phyloP scores from a whole-genome alignment of 805 yeast genomes.

The Starmerella floris region DNA sequence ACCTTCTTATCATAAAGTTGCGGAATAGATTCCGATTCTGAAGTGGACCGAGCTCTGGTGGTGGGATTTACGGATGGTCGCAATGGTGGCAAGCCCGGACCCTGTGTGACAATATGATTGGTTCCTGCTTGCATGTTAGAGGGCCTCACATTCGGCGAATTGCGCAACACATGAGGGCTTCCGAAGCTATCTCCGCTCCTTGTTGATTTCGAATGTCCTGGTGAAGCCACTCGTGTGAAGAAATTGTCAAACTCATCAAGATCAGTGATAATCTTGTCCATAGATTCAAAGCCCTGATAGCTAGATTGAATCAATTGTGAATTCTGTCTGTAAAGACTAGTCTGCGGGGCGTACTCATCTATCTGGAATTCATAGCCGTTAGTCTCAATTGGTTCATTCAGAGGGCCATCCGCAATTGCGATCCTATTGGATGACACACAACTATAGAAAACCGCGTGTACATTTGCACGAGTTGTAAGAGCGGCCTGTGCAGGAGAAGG shows the following conservation, averaged over 20 bases:
- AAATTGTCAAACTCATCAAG: constrained; percentile 23
- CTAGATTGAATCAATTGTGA: not conserved
- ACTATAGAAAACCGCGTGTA: constrained; percentile 87
- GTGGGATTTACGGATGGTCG: not conserved
- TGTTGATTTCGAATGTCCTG: not conserved
- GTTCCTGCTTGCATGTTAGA: not conserved
- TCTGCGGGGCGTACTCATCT: constrained; percentile 23
- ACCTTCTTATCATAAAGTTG: constrained; percentile 70
- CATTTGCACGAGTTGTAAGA: constrained; percentile 77
- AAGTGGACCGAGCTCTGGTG: constrained; percentile 6
- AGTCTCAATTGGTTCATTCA: not conserved
- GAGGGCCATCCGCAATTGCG: not conserved
- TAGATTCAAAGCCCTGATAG: constrained; percentile 10
- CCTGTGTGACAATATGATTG: not conserved
- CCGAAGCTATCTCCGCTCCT: not conserved
- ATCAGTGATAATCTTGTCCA: constrained; percentile 23
- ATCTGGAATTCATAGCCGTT: constrained; percentile 10
- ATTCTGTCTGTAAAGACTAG: constrained; percentile 4
- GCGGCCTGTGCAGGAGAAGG: constrained; percentile 91
- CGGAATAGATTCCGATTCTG: constrained; percentile 33
- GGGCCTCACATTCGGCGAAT: not conserved
- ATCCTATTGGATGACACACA: constrained; percentile 37
- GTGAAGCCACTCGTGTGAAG: constrained; percentile 18
- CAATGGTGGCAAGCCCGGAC: not conserved
- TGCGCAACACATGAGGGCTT: not conserved